These are phyloP conservation scores for Fusarium guadeloupense DNA, from an alignment of 2,329 filamentous ascomycete species.

Conservation along the genomic window DNA sequence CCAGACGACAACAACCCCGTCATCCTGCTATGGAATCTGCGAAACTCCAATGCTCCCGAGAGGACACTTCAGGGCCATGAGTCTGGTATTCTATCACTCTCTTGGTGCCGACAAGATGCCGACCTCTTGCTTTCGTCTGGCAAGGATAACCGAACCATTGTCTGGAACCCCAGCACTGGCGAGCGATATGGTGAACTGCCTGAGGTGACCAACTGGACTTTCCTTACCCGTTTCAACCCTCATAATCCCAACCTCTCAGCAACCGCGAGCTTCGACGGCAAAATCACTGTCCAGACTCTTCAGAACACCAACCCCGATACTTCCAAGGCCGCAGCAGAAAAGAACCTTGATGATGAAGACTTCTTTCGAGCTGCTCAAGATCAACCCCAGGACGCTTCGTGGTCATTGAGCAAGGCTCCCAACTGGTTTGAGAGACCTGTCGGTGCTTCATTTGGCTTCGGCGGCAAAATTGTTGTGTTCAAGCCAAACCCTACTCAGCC, in stretches of 20 bases:
- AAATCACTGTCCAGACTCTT: slow-evolving; percentile 91
- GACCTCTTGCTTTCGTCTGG: slow-evolving; percentile 91
- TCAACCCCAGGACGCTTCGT: slow-evolving; percentile 89
- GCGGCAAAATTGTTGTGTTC: slow-evolving; percentile 88
- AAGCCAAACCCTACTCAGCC: slow-evolving; percentile 65
- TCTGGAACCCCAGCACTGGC: slow-evolving; percentile 96
- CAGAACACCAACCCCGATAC: slow-evolving; percentile 88
- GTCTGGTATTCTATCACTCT: slow-evolving; percentile 89
- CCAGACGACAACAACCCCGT: slow-evolving; percentile 88
- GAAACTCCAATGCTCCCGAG: slow-evolving; percentile 96
- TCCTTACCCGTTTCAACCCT: slow-evolving; percentile 93
- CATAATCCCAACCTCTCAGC: slow-evolving; percentile 91
- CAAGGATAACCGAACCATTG: slow-evolving; percentile 94
- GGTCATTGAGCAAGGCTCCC: slow-evolving; percentile 85
- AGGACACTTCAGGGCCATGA: slow-evolving; percentile 90
- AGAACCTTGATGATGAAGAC: slow-evolving; percentile 85
- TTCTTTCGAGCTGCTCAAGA: slow-evolving; percentile 96
- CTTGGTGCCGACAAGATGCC: slow-evolving; percentile 93
- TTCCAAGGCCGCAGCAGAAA: slow-evolving; percentile 73
- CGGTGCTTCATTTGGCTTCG: slow-evolving; percentile 93
- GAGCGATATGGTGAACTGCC: slow-evolving; percentile 91
- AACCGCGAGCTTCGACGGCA: slow-evolving; percentile 96
- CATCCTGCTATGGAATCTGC: slow-evolving; percentile 92
- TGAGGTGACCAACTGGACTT: slow-evolving; percentile 99
- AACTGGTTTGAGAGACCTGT: slow-evolving; percentile 89